A percentile compares a stretch with the other conserved stretches of the same genome.
phyloP scores from a whole-genome alignment of 768 basidiomycete species.

The Calocera cornea region DNA sequence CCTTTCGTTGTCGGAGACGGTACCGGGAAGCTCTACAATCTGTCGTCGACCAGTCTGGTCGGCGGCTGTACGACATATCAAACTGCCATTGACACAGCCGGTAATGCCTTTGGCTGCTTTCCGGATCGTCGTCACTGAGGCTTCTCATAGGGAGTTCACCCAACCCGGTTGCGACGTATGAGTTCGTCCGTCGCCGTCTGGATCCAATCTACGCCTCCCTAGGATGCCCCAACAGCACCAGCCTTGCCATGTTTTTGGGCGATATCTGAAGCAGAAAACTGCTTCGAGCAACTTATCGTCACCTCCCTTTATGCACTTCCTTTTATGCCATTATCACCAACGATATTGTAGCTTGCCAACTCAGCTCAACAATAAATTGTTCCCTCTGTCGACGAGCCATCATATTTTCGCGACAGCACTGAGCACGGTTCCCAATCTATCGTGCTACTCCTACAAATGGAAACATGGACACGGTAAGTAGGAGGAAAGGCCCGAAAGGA shows the following conservation, averaged over 20 bases:
- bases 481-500: background rate
- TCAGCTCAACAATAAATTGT: too few relatives aligned
- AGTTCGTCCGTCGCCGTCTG: background rate
- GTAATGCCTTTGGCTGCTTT: too few relatives aligned
- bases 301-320: too few relatives aligned
- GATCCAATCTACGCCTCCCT: background rate
- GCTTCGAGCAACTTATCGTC: too few relatives aligned
- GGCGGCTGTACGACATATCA: background rate
- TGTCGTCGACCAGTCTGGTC: background rate
- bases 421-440: too few relatives aligned
- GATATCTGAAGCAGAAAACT: background rate
- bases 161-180: background rate
- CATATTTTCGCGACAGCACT: too few relatives aligned
- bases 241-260: background rate
- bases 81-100: background rate
- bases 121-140: too few relatives aligned
- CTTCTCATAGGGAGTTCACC: background rate
- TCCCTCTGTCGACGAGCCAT: too few relatives aligned
- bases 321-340: too few relatives aligned
- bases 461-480: too few relatives aligned
- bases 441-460: too few relatives aligned
- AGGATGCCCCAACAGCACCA: background rate
- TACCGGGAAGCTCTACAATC: background rate
- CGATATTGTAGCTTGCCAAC: too few relatives aligned
- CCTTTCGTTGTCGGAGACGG: background rate